Percentiles rank a stretch among this genome's conserved stretches.
Conservation (phyloP, 2,329 filamentous ascomycete genomes). For the Sclerotinia subarctica region DNA sequence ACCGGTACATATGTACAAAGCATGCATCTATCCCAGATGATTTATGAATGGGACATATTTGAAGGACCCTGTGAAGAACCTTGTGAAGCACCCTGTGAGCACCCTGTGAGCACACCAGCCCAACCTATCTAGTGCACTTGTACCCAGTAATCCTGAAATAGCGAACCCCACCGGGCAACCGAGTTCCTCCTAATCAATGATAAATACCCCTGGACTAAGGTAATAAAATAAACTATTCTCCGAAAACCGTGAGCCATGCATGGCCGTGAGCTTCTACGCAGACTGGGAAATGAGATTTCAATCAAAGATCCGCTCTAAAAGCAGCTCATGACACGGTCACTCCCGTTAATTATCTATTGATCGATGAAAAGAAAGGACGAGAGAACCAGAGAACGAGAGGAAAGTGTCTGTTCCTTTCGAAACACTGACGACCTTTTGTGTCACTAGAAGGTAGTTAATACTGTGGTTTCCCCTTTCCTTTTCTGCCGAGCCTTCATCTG, state of each 20-base stretch:
- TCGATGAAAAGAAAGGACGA: not conserved
- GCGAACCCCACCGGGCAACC: too few species aligned
- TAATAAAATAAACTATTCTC: slow-evolving; percentile 3
- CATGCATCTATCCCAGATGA: not conserved
- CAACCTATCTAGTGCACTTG: too few species aligned
- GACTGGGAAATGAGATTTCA: slow-evolving; percentile 11
- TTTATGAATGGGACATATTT: too few species aligned
- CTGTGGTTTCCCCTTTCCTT: not conserved
- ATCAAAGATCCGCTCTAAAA: slow-evolving; percentile 8
- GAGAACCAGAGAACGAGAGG: not conserved
- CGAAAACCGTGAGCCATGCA: not conserved
- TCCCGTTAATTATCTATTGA: slow-evolving; percentile 16
- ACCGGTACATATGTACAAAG: not conserved
- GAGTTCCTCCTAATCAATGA: not conserved
- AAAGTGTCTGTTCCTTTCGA: slow-evolving; percentile 9
- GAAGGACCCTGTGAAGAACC: too few species aligned
- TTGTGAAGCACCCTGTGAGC: too few species aligned
- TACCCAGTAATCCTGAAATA: too few species aligned
- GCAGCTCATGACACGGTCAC: slow-evolving; percentile 13
- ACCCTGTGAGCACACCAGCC: too few species aligned
- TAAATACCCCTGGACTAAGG: not conserved
- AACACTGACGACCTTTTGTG: not conserved
- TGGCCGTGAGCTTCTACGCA: not conserved
- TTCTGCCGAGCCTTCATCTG: not conserved
- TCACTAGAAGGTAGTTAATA: not conserved